These are phyloP conservation scores for Gastrolobium villosum DNA, from an alignment of 306 rosid species.

Conservation along the genomic window DNA sequence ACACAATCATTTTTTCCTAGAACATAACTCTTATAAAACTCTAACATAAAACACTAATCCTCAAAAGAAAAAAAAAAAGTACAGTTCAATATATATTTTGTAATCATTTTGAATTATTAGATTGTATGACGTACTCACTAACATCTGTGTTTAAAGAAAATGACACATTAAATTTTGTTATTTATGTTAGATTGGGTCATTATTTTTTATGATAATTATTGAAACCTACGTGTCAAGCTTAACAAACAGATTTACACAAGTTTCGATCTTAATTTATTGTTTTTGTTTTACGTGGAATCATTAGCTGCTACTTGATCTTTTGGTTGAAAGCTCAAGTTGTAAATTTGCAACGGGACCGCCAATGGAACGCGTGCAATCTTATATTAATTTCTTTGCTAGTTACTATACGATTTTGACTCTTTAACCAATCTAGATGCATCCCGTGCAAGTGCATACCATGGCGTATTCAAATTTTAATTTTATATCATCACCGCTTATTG, in stretches of 20 bases:
- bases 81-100: not conserved
- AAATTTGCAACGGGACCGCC: not conserved
- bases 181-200: not conserved
- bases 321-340: not conserved
- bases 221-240: slow-evolving; percentile 26
- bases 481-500: slow-evolving; percentile 18
- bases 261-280: not conserved
- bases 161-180: not conserved
- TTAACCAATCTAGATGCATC: slow-evolving; percentile 29
- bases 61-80: not conserved
- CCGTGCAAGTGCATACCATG: not conserved
- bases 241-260: not conserved
- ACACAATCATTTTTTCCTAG: too few relatives aligned
- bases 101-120: not conserved
- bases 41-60: too few relatives aligned
- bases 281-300: not conserved
- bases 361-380: not conserved
- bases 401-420: slow-evolving; percentile 48
- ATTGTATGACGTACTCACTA: not conserved
- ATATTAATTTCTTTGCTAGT: not conserved
- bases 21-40: too few relatives aligned
- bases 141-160: not conserved
- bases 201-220: not conserved
- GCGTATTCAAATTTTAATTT: slow-evolving; percentile 33
- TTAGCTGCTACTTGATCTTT: not conserved